These are phyloP conservation scores for Lachnellula hyalina DNA, from an alignment of 2,329 filamentous ascomycete genomes.

Conservation along the genomic window DNA sequence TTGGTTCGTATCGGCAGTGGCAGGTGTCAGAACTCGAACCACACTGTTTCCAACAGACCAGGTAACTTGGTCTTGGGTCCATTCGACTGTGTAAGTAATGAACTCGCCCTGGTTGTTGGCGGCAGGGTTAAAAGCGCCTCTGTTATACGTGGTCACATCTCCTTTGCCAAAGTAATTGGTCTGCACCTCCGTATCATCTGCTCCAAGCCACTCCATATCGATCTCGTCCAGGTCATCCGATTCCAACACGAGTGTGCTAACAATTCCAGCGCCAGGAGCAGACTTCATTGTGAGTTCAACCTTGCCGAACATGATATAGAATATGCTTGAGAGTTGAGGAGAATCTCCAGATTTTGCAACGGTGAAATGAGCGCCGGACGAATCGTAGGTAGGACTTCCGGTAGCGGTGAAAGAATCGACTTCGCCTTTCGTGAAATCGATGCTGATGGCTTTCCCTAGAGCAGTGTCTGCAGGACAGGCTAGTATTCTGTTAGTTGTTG, in stretches of 20 bases:
- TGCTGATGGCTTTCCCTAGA: constrained; percentile 72
- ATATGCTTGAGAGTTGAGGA: constrained; percentile 80
- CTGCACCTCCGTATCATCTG: constrained; percentile 72
- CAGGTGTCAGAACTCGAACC: constrained; percentile 68
- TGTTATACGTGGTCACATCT: constrained; percentile 76
- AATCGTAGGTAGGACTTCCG: constrained; percentile 66
- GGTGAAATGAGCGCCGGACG: constrained; percentile 75
- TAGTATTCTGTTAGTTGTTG: constrained; percentile 20
- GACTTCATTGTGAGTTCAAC: constrained; percentile 82
- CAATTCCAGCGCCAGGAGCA: constrained; percentile 83
- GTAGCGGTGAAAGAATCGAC: constrained; percentile 74
- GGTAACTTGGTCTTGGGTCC: constrained; percentile 77
- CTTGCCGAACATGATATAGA: constrained; percentile 99
- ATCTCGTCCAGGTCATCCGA: constrained; percentile 94
- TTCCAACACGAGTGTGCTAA: constrained; percentile 85
- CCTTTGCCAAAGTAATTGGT: constrained; percentile 98
- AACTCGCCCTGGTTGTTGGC: constrained; percentile 65
- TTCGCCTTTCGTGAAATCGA: constrained; percentile 74
- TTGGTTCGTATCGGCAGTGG: constrained; percentile 63
- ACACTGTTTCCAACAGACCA: constrained; percentile 79
- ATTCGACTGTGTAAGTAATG: constrained; percentile 87
- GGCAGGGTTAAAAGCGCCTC: constrained; percentile 72
- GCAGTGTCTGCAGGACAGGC: constrained; percentile 73
- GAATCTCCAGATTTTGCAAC: constrained; percentile 74
- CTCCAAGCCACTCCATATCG: constrained; percentile 93